These are phyloP conservation scores for Aspergillus sp. DNA, from an alignment of 2,329 filamentous ascomycete genomes.

Conservation along the genomic window DNA sequence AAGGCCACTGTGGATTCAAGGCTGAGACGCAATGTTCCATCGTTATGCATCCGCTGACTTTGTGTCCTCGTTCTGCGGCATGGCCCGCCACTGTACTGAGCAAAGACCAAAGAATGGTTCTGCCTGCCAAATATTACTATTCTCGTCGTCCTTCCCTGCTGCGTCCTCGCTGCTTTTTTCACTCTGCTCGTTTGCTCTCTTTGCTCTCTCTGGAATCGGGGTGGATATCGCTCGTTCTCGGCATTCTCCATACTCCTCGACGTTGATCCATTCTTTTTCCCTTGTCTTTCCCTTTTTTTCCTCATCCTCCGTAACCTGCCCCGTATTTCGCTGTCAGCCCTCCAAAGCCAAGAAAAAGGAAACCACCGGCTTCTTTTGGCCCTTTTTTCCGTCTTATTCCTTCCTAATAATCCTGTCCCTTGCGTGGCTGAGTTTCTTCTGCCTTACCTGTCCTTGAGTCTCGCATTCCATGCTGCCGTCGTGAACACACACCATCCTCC, in stretches of 20 bases:
- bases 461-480: background rate
- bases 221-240: conserved; percentile 8
- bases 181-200: background rate
- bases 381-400: background rate
- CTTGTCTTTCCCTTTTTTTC: background rate
- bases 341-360: background rate
- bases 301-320: background rate
- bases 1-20: background rate
- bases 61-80: conserved; percentile 1
- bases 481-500: background rate
- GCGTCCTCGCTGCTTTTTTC: background rate
- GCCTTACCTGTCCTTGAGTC: background rate
- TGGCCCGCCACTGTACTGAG: background rate
- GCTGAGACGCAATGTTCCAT: background rate
- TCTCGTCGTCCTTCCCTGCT: background rate
- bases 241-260: background rate
- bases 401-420: background rate
- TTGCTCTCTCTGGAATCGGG: background rate
- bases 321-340: background rate
- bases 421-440: background rate
- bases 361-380: background rate
- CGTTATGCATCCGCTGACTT: background rate
- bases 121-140: conserved; percentile 4
- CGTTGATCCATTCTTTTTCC: conserved; percentile 10
- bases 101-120: background rate